Base-by-base conservation (phyloP, 805 yeast species). In the Pichia gijzeniarum region DNA sequence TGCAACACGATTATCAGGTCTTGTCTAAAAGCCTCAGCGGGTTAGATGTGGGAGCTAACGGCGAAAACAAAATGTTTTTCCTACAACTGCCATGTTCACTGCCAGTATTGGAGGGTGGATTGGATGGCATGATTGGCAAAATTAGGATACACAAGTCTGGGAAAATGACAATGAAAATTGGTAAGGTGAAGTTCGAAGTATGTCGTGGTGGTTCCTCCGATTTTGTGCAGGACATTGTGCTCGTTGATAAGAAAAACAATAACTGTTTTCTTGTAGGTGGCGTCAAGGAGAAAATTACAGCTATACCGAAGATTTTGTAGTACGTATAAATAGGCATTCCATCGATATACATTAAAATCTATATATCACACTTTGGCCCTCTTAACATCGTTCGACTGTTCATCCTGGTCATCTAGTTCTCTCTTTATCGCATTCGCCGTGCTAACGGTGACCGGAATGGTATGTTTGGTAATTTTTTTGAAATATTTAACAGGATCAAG, bases 91-190 rank as follows among this genome's bases (percentile, higher is more conserved):
- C 68, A 7, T 57, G 60, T 35, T 47, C 53, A 10, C 52, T 62
- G 22, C 65, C 64, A 5, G 30, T 47, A 2, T 54, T 59, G 21
- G 51, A 43, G 21, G 41, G 44, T 19, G 46, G 48, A 13, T 27
- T 39, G 0, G 63, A 66, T 34, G 96, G 96, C 1, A 70, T 70
- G 44, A 71, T 88, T 33, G 97, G 97, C 5, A 71, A 75, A 9
- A 58, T 91, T 30, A 76, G 91, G 45, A 70, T 82, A 38, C 96
- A 90, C 61, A 77, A 81, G 56, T 86, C 96, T 1, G 98, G 98
- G 3, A 85, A 77, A 59, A 62, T 88, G 18, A 73, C 95, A 3
- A 74, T 90, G 62, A 74, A 78, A 48, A 67, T 91, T 33, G 96
- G 95, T 13, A 76, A 79, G 42, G 75, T 78, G 7, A 70, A 76